phyloP scores from a whole-genome alignment of 176 grass and related monocot genomes.

The Triticum timopheevii region DNA sequence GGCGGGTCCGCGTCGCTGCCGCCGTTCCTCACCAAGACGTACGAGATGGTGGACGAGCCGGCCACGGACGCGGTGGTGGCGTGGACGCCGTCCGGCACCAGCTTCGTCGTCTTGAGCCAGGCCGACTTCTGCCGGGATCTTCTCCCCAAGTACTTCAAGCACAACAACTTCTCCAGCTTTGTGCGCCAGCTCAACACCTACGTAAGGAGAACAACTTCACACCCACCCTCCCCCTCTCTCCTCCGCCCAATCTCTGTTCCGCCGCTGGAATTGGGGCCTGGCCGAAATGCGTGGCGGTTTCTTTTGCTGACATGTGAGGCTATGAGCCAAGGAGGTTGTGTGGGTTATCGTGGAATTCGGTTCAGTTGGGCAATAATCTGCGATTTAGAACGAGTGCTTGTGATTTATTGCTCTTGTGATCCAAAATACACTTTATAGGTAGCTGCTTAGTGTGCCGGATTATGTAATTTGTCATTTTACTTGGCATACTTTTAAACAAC shows the following conservation, averaged over 20 bases:
- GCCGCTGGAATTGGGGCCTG: not conserved
- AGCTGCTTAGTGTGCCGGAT: not conserved
- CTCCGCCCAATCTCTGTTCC: not conserved
- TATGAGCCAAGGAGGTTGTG: not conserved
- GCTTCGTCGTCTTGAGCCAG: conserved; percentile 85
- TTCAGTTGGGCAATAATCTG: not conserved
- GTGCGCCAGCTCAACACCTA: conserved; percentile 98
- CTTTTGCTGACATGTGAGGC: not conserved
- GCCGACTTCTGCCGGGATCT: conserved; percentile 78
- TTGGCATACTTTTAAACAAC: not conserved
- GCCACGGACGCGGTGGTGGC: conserved; percentile 71
- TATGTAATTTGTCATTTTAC: not conserved
- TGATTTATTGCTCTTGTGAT: not conserved
- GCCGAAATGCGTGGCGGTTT: not conserved
- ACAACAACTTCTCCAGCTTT: conserved; percentile 99
- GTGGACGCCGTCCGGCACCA: conserved; percentile 63
- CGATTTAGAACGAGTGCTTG: not conserved
- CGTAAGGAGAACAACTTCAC: conserved; percentile 43
- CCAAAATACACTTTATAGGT: not conserved
- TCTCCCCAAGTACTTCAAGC: conserved; percentile 98
- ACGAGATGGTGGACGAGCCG: conserved; percentile 97
- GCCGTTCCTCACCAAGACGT: conserved; percentile 95
- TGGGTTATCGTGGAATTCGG: not conserved
- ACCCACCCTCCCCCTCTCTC: not conserved
- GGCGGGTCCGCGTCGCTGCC: conserved; percentile 59